Conservation (phyloP, 257 asterid genomes). For the Salvia hispanica region DNA sequence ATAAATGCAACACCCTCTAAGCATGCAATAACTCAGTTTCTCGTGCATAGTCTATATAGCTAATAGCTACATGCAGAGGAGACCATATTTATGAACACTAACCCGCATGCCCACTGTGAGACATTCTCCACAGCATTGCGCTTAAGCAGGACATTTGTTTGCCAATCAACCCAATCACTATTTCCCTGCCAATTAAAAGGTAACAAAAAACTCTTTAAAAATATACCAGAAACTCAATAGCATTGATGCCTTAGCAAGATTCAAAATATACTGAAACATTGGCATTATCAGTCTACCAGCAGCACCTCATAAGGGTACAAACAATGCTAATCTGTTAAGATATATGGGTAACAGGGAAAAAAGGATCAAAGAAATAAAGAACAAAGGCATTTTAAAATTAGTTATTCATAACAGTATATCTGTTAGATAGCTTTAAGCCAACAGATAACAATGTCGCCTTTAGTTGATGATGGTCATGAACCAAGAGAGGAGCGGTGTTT, state of each 20-base stretch:
- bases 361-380: too few relatives aligned
- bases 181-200: slow-evolving; percentile 60
- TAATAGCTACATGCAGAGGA: not conserved
- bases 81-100: slow-evolving; percentile 34
- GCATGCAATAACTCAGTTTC: slow-evolving; percentile 1
- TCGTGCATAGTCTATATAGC: not conserved
- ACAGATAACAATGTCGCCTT: too few relatives aligned
- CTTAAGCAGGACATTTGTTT: slow-evolving; percentile 58
- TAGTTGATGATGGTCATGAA: too few relatives aligned
- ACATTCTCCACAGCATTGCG: slow-evolving; percentile 82
- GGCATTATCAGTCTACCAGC: not conserved
- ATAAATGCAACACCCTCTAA: not conserved
- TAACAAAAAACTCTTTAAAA: slow-evolving; percentile 1
- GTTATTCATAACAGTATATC: slow-evolving; percentile 3
- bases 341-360: not conserved
- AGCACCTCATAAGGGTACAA: slow-evolving; percentile 9
- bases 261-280: not conserved
- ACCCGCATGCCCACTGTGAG: slow-evolving; percentile 94
- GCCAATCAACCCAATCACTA: slow-evolving; percentile 83
- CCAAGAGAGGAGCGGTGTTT: not conserved
- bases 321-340: not conserved
- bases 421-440: too few relatives aligned
- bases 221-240: slow-evolving; percentile 17
- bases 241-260: not conserved
- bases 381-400: not conserved